These are phyloP conservation scores for Chaetomidium leptoderma DNA, from an alignment of 495 filamentous ascomycete species.

Conservation along the genomic window DNA sequence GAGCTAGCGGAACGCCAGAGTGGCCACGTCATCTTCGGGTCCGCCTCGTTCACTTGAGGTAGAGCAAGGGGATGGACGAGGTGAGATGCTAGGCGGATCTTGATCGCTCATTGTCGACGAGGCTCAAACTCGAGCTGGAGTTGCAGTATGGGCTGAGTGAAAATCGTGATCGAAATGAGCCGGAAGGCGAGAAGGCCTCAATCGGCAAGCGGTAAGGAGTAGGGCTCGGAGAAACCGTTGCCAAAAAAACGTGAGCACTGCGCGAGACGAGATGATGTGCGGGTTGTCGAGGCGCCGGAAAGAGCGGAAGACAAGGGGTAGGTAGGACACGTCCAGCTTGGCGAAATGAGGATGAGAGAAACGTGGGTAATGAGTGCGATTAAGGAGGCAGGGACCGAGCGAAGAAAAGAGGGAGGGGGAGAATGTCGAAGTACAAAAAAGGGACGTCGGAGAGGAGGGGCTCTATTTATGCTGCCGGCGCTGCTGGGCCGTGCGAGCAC, in stretches of 20 bases:
- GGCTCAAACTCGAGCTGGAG: no score
- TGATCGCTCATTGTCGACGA: no score
- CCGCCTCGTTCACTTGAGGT: no score
- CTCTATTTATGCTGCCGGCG: background rate
- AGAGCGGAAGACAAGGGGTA: background rate
- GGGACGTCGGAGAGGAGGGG: background rate
- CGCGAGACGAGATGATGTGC: background rate
- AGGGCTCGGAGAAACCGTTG: background rate
- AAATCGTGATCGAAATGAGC: no score
- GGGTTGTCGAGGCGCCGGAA: background rate
- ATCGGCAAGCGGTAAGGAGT: background rate
- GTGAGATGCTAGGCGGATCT: no score
- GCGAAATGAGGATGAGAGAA: background rate
- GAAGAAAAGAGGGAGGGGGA: background rate
- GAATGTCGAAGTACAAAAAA: background rate
- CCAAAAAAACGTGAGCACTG: background rate
- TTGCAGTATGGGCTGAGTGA: no score
- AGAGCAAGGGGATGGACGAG: no score
- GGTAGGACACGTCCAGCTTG: background rate
- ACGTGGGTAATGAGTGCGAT: background rate
- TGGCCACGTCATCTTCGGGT: no score
- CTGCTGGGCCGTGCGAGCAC: conserved; percentile 6
- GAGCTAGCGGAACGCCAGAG: no score
- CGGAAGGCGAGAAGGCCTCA: background rate
- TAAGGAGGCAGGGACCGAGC: background rate